A percentile compares a stretch with the other conserved stretches of the same genome.
Evolutionary conservation across 192 early-diverging fungal species (phyloP).

Genomic region (Kappamyces sp.): DNA sequence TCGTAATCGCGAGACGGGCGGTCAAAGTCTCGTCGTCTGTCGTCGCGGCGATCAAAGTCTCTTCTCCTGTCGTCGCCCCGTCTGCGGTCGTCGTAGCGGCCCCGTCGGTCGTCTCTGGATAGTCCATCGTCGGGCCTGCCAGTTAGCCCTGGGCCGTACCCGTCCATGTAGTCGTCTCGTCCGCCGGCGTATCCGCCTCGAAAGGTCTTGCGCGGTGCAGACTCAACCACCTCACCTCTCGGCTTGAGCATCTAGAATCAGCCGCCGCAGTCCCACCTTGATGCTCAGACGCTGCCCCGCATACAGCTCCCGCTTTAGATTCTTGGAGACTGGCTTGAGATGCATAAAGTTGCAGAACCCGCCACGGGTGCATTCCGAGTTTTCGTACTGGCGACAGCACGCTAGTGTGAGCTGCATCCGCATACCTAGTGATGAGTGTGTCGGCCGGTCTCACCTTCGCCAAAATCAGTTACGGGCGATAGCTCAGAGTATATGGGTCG

Average conservation of each 20-base stretch:
- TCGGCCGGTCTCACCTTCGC: conserved; percentile 52
- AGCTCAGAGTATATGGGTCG: conserved; percentile 93
- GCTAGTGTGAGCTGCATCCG: conserved; percentile 41
- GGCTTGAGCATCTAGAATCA: background rate
- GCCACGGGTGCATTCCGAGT: conserved; percentile 86
- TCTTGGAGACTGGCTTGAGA: conserved; percentile 75
- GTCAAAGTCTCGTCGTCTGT: conserved; percentile 9
- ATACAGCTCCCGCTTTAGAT: conserved; percentile 73
- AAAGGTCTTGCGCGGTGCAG: background rate
- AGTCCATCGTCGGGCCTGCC: too few species aligned
- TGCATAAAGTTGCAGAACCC: conserved; percentile 99
- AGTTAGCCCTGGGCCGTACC: background rate
- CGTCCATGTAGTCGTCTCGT: background rate
- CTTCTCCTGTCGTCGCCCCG: background rate
- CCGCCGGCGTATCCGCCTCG: background rate
- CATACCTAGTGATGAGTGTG: background rate
- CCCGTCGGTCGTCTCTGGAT: conserved; percentile 8
- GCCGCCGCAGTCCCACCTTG: too few species aligned
- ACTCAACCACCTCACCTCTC: background rate
- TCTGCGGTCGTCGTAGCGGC: conserved; percentile 8
- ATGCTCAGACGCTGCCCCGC: conserved; percentile 61
- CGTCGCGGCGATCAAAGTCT: conserved; percentile 15
- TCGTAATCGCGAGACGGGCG: background rate
- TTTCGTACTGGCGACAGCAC: conserved; percentile 96
- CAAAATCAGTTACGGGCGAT: conserved; percentile 95